These are phyloP conservation scores for Boechera retrofracta DNA, from an alignment of 345 rosid species.

Conservation along the genomic window DNA sequence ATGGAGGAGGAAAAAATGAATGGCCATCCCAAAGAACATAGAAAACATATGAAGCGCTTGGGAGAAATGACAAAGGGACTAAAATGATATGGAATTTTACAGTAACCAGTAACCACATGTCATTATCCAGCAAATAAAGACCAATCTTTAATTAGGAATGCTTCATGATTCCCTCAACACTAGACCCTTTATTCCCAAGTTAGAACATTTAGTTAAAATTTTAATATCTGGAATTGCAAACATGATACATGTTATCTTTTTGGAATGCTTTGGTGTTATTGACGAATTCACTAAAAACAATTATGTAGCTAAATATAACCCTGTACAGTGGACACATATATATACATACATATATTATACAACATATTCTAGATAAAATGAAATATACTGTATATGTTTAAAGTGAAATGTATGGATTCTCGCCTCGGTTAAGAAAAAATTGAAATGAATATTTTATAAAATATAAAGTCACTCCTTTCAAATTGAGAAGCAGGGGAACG, in stretches of 20 bases:
- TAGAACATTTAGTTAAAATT: neutral
- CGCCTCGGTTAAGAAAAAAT: neutral
- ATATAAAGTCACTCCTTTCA: too few species aligned
- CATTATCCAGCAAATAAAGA: slow-evolving; percentile 11
- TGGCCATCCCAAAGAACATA: neutral
- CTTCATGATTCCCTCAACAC: neutral
- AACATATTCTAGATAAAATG: neutral
- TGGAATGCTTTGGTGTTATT: neutral
- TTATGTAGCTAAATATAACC: neutral
- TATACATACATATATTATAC: neutral
- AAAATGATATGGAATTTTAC: neutral
- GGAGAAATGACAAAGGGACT: neutral
- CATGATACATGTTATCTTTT: neutral
- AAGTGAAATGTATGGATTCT: neutral
- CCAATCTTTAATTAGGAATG: slow-evolving; percentile 10
- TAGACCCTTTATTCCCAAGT: slow-evolving; percentile 1
- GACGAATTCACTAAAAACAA: neutral
- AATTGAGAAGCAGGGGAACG: too few species aligned
- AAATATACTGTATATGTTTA: neutral
- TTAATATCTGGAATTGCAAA: neutral
- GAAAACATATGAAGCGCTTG: neutral
- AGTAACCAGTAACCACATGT: neutral
- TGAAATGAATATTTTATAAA: neutral
- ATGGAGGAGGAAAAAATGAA: neutral
- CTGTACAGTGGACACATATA: neutral